Evolutionary conservation across 306 rosid genomes (phyloP), one percentile per base, ranked within the genome.

Genomic region (Cucurbita maxima): DNA sequence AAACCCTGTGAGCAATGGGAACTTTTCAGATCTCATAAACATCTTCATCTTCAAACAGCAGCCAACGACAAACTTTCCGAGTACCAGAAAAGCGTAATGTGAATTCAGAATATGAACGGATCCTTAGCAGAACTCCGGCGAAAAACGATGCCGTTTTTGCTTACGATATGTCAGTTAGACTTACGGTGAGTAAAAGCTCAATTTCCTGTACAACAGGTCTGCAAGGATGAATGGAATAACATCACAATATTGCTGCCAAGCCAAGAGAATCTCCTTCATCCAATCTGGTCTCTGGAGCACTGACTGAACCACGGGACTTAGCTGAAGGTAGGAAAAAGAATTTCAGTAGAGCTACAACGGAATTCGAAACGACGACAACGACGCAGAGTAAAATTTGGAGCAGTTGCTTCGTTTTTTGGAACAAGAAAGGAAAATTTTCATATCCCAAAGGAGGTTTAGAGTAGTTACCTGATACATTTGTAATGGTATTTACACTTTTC

Each of bases 391-490:
- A 66, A 10, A 16, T 64, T 57, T 48, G 14, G n/a, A 48, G 53
- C 51, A 45, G 51, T 45, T 51, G 6, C 7, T 53, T 59, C 34
- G 34, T 58, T 51, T 51, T 0, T 5, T 51, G 6, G 55, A 51
- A 51, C 55, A 51, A 51, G 55, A 51, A 15, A 51, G 19, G 44
- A 51, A 15, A 5, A 7, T 50, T 50, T 14, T 50, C 54, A 51
- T 51, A 51, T 15, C 6, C 55, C 54, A 7, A 50, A 50, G 54
- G 18, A 50, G 15, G 54, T 50, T 50, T 50, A 50, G 19, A 18
- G 48, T 10, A 61, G 79, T 89, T 84, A 95, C 99, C 71, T 60
- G 99, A 85, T 61, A 95, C 91, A 84, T 95, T 95, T 69, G 99
- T 91, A 60, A 95, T 95, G 59, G 92, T 67, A 78, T 91, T 95